A percentile compares a stretch with the other conserved stretches of the same genome.
Evolutionary conservation across 2,329 filamentous ascomycete species (phyloP).

Genomic region (Talaromyces funiculosus): DNA sequence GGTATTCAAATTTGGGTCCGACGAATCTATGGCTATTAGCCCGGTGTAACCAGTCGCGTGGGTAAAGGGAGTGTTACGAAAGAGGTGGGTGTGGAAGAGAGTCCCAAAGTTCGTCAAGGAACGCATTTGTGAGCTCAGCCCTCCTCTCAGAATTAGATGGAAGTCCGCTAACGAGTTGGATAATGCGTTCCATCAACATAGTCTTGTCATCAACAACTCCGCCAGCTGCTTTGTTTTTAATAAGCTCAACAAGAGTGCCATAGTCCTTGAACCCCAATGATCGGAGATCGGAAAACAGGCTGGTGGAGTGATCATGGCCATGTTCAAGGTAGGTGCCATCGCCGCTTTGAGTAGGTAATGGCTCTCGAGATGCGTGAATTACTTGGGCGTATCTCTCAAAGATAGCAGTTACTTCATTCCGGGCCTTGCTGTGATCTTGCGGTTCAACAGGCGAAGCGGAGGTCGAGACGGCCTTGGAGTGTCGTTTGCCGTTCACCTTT

Average conservation of each 20-base stretch:
- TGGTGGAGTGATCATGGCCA: conserved; percentile 41
- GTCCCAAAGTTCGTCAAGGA: conserved; percentile 66
- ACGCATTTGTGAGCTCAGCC: conserved; percentile 58
- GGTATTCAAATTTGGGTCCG: conserved; percentile 56
- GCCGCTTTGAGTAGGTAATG: conserved; percentile 58
- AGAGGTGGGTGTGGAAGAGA: conserved; percentile 67
- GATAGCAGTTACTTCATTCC: conserved; percentile 35
- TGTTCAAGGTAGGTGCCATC: conserved; percentile 56
- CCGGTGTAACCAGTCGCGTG: not conserved
- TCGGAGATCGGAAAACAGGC: conserved; percentile 54
- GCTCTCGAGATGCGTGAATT: conserved; percentile 53
- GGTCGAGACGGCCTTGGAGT: conserved; percentile 26
- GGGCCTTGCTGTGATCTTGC: conserved; percentile 29
- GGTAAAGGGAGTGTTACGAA: conserved; percentile 42
- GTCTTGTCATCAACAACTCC: conserved; percentile 67
- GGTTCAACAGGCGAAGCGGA: conserved; percentile 18
- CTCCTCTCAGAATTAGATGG: conserved; percentile 58
- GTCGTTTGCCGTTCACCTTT: conserved; percentile 23
- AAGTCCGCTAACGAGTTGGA: conserved; percentile 61
- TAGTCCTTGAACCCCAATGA: conserved; percentile 54
- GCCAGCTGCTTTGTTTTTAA: conserved; percentile 59
- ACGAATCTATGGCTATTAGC: conserved; percentile 30
- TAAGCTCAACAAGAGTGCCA: conserved; percentile 56
- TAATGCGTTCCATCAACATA: conserved; percentile 69
- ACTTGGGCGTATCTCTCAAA: conserved; percentile 44